Evolutionary conservation across 768 basidiomycete genomes (phyloP).

Genomic region (Hydnomerulius pinastri): DNA sequence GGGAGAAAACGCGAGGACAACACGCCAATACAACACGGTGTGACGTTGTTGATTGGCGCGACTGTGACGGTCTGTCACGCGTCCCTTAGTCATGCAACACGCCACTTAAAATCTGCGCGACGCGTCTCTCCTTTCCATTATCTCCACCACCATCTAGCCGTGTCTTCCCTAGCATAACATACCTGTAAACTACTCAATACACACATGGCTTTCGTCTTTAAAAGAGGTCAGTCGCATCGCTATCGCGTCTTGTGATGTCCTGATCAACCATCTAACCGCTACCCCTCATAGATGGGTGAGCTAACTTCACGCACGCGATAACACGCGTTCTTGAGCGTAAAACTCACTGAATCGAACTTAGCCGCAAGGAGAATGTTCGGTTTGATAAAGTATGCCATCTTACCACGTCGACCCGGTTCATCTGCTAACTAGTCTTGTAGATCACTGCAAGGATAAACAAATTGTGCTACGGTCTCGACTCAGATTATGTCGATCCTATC

Average conservation of each 20-base stretch:
- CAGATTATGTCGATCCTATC: conserved; percentile 89
- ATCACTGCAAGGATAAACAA: conserved; percentile 87
- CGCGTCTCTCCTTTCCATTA: conserved; percentile 26
- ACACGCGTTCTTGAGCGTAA: conserved; percentile 25
- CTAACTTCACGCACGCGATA: conserved; percentile 6
- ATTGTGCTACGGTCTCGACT: conserved; percentile 94
- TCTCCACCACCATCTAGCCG: conserved; percentile 25
- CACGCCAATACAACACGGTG: conserved; percentile 26
- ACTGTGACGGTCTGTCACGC: conserved; percentile 32
- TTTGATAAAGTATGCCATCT: conserved; percentile 78
- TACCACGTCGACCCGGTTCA: conserved; percentile 9
- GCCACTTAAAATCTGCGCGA: conserved; percentile 31
- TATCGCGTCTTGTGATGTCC: background rate
- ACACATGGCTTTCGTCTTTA: conserved; percentile 55
- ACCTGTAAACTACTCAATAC: conserved; percentile 4
- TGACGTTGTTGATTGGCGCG: conserved; percentile 36
- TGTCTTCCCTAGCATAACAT: conserved; percentile 1
- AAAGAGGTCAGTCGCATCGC: conserved; percentile 48
- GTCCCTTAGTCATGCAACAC: conserved; percentile 17
- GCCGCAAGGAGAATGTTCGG: conserved; percentile 88
- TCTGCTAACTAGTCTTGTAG: conserved; percentile 39
- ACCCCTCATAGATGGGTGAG: conserved; percentile 48
- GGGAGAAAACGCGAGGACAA: conserved; percentile 1
- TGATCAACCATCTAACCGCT: conserved; percentile 11
- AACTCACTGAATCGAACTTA: conserved; percentile 25